Conservation (phyloP, 2,329 filamentous ascomycete species). For the Fusarium succisae region DNA sequence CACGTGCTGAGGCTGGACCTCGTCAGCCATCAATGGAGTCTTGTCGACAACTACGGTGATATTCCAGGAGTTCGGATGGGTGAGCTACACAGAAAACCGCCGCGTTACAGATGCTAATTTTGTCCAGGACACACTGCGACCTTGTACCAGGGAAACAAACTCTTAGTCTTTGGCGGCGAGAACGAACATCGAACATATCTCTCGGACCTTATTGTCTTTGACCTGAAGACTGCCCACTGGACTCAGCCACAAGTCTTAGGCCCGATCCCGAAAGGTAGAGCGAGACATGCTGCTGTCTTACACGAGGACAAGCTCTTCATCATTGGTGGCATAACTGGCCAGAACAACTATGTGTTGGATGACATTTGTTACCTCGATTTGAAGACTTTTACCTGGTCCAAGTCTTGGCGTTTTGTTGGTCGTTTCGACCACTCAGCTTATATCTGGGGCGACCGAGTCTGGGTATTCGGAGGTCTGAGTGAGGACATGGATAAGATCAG, state of each 20-base stretch:
- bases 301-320: conserved; percentile 98
- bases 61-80: conserved; percentile 98
- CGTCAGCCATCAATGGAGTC: conserved; percentile 87
- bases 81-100: conserved; percentile 52
- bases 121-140: conserved; percentile 87
- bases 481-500: conserved; percentile 97
- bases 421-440: conserved; percentile 96
- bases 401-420: conserved; percentile 93
- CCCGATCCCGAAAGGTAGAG: conserved; percentile 86
- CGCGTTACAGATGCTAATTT: conserved; percentile 8
- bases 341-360: conserved; percentile 90
- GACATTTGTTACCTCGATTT: conserved; percentile 97
- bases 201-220: conserved; percentile 94
- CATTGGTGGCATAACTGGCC: conserved; percentile 92
- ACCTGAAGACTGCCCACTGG: conserved; percentile 94
- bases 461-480: conserved; percentile 95
- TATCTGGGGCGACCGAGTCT: conserved; percentile 90
- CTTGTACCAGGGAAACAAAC: conserved; percentile 90
- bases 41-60: conserved; percentile 98
- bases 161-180: conserved; percentile 97
- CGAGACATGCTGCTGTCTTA: conserved; percentile 91
- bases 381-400: conserved; percentile 97
- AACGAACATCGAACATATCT: conserved; percentile 97
- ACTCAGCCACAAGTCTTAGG: conserved; percentile 89
- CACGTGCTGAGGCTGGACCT: conserved; percentile 93